Evolutionary conservation across 345 rosid genomes (phyloP).

Genomic region (Gossypioides kirkii): DNA sequence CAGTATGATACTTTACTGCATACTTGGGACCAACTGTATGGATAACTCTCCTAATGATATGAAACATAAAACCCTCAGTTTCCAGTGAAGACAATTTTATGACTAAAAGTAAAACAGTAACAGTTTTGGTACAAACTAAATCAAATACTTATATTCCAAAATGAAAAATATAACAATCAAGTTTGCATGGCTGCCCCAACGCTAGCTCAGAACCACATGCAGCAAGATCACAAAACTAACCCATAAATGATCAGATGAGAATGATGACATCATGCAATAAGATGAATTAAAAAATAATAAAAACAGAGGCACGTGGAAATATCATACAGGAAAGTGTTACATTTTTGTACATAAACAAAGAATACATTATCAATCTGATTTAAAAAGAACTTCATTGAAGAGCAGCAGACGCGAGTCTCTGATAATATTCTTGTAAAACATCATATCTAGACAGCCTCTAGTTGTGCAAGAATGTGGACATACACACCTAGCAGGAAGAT

Average conservation of each 20-base stretch:
- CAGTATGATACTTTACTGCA: slow-evolving; percentile 93
- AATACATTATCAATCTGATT: background rate
- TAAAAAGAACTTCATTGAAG: background rate
- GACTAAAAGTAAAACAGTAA: background rate
- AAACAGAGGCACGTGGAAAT: background rate
- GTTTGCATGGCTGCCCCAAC: background rate
- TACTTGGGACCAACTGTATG: slow-evolving; percentile 98
- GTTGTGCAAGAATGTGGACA: slow-evolving; percentile 1
- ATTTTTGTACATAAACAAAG: background rate
- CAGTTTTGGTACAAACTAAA: background rate
- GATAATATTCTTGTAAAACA: background rate
- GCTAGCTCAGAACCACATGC: background rate
- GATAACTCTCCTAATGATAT: slow-evolving; percentile 58
- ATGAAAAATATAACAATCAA: background rate
- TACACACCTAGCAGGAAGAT: slow-evolving; percentile 87
- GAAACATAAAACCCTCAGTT: background rate
- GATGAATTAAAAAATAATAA: background rate
- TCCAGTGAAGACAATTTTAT: background rate
- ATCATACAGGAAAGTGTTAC: background rate
- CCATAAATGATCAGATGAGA: background rate
- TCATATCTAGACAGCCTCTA: background rate
- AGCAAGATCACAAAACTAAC: background rate
- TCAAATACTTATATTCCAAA: background rate
- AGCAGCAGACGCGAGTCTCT: background rate
- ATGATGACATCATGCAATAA: slow-evolving; percentile 6